phyloP scores from a whole-genome alignment of 2,329 filamentous ascomycete genomes.

The Sphaerulina musiva region DNA sequence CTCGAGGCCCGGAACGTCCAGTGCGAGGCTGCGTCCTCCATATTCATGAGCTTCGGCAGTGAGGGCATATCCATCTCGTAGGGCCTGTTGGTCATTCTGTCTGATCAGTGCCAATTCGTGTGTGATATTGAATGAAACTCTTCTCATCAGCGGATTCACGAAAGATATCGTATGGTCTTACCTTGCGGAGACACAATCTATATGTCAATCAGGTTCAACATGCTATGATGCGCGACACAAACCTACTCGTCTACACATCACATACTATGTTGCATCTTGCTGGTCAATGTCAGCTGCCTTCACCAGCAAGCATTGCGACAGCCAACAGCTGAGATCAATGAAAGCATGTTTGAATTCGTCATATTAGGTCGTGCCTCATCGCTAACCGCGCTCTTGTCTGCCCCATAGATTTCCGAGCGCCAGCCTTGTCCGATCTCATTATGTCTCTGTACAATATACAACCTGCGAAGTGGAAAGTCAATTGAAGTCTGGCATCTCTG shows the following conservation, averaged over 20 bases:
- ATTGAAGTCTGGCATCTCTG: background rate
- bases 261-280: background rate
- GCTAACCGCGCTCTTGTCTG: slow-evolving; percentile 1
- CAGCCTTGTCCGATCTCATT: background rate
- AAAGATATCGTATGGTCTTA: too few relatives aligned
- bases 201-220: background rate
- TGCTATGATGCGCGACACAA: background rate
- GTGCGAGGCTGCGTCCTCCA: background rate
- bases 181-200: background rate
- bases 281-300: background rate
- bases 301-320: background rate
- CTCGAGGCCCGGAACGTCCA: background rate
- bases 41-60: background rate
- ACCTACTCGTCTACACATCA: background rate
- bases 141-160: background rate
- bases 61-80: slow-evolving; percentile 4
- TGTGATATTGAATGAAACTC: background rate
- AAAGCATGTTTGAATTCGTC: background rate
- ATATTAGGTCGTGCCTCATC: slow-evolving; percentile 3
- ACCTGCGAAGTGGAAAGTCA: background rate
- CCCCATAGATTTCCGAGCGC: background rate
- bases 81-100: slow-evolving; percentile 2
- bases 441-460: slow-evolving; percentile 5
- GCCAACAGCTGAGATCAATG: background rate
- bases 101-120: background rate